Evolutionary conservation across 306 rosid genomes (phyloP), one percentile per base, ranked within the genome.

Genomic region (Hippophae rhamnoides): DNA sequence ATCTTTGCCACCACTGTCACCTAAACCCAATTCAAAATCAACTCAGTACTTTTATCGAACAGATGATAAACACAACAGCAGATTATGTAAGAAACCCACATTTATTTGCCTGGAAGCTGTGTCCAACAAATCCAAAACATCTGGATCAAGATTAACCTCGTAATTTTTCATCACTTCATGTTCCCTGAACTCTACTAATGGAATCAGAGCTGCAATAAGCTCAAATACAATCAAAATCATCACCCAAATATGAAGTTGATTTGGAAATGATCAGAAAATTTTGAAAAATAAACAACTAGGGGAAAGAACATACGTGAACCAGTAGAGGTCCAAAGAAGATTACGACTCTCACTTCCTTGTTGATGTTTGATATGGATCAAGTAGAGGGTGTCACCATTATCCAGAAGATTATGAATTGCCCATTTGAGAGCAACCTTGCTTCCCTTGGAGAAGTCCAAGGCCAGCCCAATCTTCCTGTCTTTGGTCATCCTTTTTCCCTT

Each of bases 341-440:
- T 43, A 12, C 80, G 69, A 26, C 78, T 69, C 40, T 81, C 81
- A 25, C 77, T 76, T 42, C 48, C 71, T 18, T 58, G 13, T 12
- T 61, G 10, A 18, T 72, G 72, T 43, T 69, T 83, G 82, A 83
- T 55, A 47, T 79, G 84, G 63, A 89, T 71, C 68, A 83, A 60
- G 69, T 69, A 85, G 25, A 88, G 62, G 54, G 83, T 89, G 69
- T 89, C 89, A 7, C 83, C 94, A 44, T 79, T 77, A 56, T 79
- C 81, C 6, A 81, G 82, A 62, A 89, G 72, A 48, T 85, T 89
- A 8, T 71, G 74, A 13, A 85, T 54, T 2, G 85, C 90, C 96
- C 94, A 89, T 77, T 71, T 71, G 1, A 89, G 79, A 73, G 90
- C 94, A 68, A 67, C 64, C 66, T 83, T 89, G 79, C 94, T 81